These are phyloP conservation scores for Fistulinella cinereoalba DNA, from an alignment of 1,284 basidiomycete genomes.

Conservation along the genomic window DNA sequence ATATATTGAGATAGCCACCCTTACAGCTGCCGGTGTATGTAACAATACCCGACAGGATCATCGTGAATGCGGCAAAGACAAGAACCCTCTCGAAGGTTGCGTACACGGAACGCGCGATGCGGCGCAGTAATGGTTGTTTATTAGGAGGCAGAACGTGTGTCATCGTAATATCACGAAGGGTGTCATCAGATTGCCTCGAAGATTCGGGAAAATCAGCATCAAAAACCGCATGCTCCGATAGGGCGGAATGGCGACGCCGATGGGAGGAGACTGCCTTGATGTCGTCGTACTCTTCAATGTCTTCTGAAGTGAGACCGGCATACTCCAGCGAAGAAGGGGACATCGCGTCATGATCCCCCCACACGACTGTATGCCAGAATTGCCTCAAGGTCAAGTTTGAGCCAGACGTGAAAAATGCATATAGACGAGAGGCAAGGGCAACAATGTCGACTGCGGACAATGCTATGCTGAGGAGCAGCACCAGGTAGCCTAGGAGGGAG, in stretches of 20 bases:
- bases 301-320: constrained; percentile 51
- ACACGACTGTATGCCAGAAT: constrained; percentile 57
- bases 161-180: constrained; percentile 48
- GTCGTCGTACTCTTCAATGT: constrained; percentile 52
- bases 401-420: constrained; percentile 44
- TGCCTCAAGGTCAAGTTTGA: constrained; percentile 44
- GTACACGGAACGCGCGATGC: constrained; percentile 46
- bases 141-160: constrained; percentile 10
- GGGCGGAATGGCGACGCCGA: constrained; percentile 36
- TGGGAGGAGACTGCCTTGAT: constrained; percentile 17
- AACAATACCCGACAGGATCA: constrained; percentile 67
- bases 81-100: constrained; percentile 59
- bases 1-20: constrained; percentile 72
- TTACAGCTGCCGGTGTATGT: constrained; percentile 85
- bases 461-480: constrained; percentile 53
- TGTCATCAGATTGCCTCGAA: constrained; percentile 61
- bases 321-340: constrained; percentile 43
- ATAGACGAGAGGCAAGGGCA: constrained; percentile 46
- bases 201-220: constrained; percentile 41
- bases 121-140: constrained; percentile 35
- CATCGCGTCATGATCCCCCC: constrained; percentile 39
- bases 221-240: constrained; percentile 57
- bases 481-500: constrained; percentile 58
- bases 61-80: constrained; percentile 67
- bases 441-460: constrained; percentile 60